These are phyloP conservation scores for Inga laurina DNA, from an alignment of 306 rosid genomes.

Conservation along the genomic window DNA sequence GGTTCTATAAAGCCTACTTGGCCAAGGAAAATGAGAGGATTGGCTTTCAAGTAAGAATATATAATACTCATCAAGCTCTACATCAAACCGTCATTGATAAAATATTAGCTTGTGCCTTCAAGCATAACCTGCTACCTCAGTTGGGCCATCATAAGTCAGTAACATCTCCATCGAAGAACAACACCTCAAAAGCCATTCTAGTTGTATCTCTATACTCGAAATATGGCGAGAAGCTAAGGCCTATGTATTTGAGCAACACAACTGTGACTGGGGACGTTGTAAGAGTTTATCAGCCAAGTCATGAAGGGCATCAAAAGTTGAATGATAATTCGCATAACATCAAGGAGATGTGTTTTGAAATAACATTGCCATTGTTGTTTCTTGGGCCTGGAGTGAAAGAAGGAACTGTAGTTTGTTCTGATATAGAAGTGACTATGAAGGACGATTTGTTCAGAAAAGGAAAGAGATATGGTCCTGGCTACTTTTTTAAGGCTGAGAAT, in stretches of 20 bases:
- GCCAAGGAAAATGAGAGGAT: conserved; percentile 43
- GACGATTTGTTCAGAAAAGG: background rate
- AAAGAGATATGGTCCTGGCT: background rate
- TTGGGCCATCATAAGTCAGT: no score
- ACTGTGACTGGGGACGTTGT: conserved; percentile 53
- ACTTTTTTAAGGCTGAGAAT: background rate
- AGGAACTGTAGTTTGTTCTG: background rate
- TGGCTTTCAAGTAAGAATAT: conserved; percentile 51
- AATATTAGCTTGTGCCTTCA: conserved; percentile 54
- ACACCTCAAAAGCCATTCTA: conserved; percentile 53
- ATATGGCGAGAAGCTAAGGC: conserved; percentile 57
- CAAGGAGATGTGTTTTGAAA: no score
- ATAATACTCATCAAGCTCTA: conserved; percentile 32
- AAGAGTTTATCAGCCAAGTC: conserved; percentile 70
- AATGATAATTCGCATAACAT: no score
- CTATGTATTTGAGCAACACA: conserved; percentile 48
- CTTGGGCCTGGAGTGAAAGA: no score
- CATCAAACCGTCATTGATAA: conserved; percentile 60
- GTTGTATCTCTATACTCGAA: conserved; percentile 64
- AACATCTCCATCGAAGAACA: conserved; percentile 27
- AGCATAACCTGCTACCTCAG: conserved; percentile 65
- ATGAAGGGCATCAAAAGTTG: no score
- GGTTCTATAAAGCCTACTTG: conserved; percentile 31
- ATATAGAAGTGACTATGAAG: background rate
- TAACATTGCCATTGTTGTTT: no score